phyloP scores from a whole-genome alignment of 2,329 filamentous ascomycete genomes.

The Xylaria multiplex region DNA sequence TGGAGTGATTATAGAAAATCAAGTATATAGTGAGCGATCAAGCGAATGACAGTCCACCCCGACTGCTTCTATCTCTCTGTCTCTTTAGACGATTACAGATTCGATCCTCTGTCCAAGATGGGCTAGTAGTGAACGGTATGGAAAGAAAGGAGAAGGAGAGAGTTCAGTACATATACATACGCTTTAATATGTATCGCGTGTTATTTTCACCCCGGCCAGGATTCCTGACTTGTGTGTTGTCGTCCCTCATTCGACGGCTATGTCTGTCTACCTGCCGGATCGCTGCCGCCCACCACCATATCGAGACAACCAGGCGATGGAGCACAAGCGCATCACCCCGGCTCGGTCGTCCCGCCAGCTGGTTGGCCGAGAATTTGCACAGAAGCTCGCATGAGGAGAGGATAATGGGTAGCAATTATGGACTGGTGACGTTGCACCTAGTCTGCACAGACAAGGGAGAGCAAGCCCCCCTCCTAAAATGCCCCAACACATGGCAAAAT shows the following conservation, averaged over 20 bases:
- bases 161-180: conserved; percentile 28
- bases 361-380: conserved; percentile 26
- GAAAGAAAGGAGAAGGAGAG: conserved; percentile 11
- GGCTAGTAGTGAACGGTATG: conserved; percentile 16
- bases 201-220: conserved; percentile 21
- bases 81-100: conserved; percentile 26
- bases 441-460: conserved; percentile 6
- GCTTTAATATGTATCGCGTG: conserved; percentile 14
- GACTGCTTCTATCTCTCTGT: conserved; percentile 36
- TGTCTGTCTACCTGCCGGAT: conserved; percentile 28
- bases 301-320: conserved; percentile 40
- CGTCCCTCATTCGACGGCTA: conserved; percentile 31
- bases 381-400: conserved; percentile 23
- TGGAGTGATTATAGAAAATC: not conserved
- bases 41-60: conserved; percentile 43
- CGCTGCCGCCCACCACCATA: conserved; percentile 29
- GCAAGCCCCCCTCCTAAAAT: not conserved
- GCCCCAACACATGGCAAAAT: conserved; percentile 23
- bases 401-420: conserved; percentile 26
- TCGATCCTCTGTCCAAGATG: conserved; percentile 13
- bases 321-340: conserved; percentile 38
- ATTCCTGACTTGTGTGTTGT: conserved; percentile 28
- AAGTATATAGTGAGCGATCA: conserved; percentile 38
- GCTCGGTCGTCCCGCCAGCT: conserved; percentile 29
- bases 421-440: conserved; percentile 32